Conservation (phyloP, 768 basidiomycete species). For the Amyloporia xantha region DNA sequence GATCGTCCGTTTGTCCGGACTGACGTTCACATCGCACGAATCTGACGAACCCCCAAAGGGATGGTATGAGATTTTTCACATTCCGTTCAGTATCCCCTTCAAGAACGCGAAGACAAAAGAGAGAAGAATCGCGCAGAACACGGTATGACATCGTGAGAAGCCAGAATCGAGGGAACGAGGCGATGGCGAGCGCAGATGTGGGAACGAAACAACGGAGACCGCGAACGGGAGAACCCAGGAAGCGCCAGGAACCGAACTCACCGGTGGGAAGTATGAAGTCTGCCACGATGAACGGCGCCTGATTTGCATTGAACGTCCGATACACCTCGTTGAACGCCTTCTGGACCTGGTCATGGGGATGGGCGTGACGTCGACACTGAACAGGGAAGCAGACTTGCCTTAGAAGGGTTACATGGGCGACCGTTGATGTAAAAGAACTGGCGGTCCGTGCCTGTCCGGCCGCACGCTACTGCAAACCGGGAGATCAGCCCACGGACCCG, state of each 20-base stretch:
- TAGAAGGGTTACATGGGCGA: conserved; percentile 73
- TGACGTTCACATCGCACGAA: conserved; percentile 88
- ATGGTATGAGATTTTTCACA: neutral
- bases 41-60: conserved; percentile 33
- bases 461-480: conserved; percentile 68
- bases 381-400: conserved; percentile 37
- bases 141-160: neutral
- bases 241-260: conserved; percentile 28
- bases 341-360: conserved; percentile 49
- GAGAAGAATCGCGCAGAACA: neutral
- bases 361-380: too few species aligned
- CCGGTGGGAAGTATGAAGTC: conserved; percentile 79
- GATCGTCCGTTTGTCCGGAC: conserved; percentile 95
- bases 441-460: conserved; percentile 72
- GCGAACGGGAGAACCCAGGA: neutral
- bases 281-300: conserved; percentile 77
- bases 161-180: neutral
- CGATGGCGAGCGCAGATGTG: neutral
- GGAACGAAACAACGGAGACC: neutral
- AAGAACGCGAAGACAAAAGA: neutral
- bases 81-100: neutral
- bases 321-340: conserved; percentile 93
- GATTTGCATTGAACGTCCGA: conserved; percentile 67
- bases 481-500: conserved; percentile 76
- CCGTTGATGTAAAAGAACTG: conserved; percentile 95